Evolutionary conservation across 345 rosid species (phyloP).

Genomic region (Salix exigua): DNA sequence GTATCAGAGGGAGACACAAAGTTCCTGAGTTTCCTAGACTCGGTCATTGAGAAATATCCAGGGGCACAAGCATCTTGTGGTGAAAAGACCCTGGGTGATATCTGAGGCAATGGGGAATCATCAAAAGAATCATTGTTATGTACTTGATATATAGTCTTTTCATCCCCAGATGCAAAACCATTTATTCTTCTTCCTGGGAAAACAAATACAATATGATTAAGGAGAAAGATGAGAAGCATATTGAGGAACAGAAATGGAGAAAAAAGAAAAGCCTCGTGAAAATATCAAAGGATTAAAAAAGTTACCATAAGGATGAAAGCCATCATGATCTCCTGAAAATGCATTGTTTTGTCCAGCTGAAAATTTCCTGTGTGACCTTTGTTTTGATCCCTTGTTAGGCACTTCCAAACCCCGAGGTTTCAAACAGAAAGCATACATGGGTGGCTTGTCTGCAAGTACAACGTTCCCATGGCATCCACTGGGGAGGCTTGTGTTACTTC

Average conservation of each 20-base stretch:
- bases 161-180: slow-evolving; percentile 72
- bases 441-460: slow-evolving; percentile 61
- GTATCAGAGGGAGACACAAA: slow-evolving; percentile 25
- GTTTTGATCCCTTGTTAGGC: slow-evolving; percentile 83
- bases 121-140: slow-evolving; percentile 54
- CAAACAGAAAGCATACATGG: slow-evolving; percentile 94
- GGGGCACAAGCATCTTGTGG: slow-evolving; percentile 34
- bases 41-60: slow-evolving; percentile 41
- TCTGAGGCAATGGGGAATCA: slow-evolving; percentile 48
- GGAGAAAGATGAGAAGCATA: neutral
- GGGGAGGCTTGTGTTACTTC: slow-evolving; percentile 30
- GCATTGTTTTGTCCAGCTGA: slow-evolving; percentile 55
- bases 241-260: neutral
- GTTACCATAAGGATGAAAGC: slow-evolving; percentile 47
- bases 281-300: neutral
- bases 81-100: slow-evolving; percentile 40
- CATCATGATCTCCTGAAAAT: slow-evolving; percentile 52
- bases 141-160: slow-evolving; percentile 42
- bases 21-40: slow-evolving; percentile 41
- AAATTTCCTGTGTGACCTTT: slow-evolving; percentile 66
- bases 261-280: neutral
- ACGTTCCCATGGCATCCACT: slow-evolving; percentile 52
- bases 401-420: slow-evolving; percentile 96
- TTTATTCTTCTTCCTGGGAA: slow-evolving; percentile 64
- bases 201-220: slow-evolving; percentile 21